A percentile compares a stretch with the other conserved stretches of the same genome.
phyloP scores from a whole-genome alignment of 192 early-diverging fungal genomes.

The Coemansia sp. region DNA sequence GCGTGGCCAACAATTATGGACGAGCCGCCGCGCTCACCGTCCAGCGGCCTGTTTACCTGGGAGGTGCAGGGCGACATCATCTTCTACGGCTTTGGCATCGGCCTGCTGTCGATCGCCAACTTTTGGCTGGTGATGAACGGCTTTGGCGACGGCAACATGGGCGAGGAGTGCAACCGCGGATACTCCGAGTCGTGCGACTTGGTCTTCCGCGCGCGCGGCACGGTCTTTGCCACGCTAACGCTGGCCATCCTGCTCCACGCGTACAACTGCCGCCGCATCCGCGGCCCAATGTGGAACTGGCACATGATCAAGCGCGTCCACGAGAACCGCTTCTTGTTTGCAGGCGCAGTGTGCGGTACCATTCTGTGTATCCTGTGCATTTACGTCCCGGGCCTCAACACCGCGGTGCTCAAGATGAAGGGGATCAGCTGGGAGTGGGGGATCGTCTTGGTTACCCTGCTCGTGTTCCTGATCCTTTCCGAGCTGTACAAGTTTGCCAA shows the following conservation, averaged over 20 bases:
- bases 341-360: constrained; percentile 49
- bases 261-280: constrained; percentile 70
- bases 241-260: constrained; percentile 70
- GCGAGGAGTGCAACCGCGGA: constrained; percentile 57
- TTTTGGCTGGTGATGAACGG: constrained; percentile 66
- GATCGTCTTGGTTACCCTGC: constrained; percentile 55
- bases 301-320: constrained; percentile 40
- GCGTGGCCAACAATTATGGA: constrained; percentile 65
- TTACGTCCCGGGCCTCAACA: constrained; percentile 69
- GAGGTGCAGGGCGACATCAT: constrained; percentile 66
- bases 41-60: constrained; percentile 64
- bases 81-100: constrained; percentile 67
- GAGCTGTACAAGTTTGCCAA: constrained; percentile 69
- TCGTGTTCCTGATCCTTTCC: constrained; percentile 62
- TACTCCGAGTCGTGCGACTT: constrained; percentile 57
- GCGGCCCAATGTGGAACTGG: constrained; percentile 60
- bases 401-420: constrained; percentile 59
- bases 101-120: constrained; percentile 59
- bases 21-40: constrained; percentile 64
- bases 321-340: constrained; percentile 57
- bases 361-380: constrained; percentile 56
- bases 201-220: constrained; percentile 70
- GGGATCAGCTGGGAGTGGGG: constrained; percentile 76
- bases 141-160: constrained; percentile 60
- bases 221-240: constrained; percentile 70